Base-by-base conservation (phyloP, 768 basidiomycete genomes). In the Gloeostereum incarnatum region DNA sequence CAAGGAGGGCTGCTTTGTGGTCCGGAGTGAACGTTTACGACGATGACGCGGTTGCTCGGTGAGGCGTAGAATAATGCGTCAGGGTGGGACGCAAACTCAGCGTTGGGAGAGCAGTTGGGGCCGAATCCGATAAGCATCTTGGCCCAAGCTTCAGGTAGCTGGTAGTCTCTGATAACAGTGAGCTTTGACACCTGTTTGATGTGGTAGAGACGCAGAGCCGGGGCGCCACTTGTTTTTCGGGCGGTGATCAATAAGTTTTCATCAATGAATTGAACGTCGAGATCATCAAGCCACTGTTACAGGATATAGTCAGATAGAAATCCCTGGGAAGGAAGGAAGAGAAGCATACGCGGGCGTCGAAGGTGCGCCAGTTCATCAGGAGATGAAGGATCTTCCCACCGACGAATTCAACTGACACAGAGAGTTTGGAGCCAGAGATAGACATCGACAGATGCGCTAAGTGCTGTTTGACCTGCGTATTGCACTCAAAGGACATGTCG, bases 31-130 rank as follows among this genome's bases (percentile, higher is more conserved):
- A 72, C 70, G 21, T 63, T 60, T 32, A 79, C 45, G 32, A 70
- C 62, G 14, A 72, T 60, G 39, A 76, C 50, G 22, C 75, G 68
- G 40, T 61, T 59, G 23, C 63, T 58, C 6, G 76, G 72, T 45
- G 78, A 75, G 24, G 65, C 60, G 43, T 71, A 72, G 50, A 81
- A 80, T n/a, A 78, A 52, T 6, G 73, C 69, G 32, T 55, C 66
- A 2, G 66, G 49, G 20, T 61, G 53, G 1, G 62, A 53, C 3
- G 51, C 38, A 20, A 57, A 41, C 19, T 69, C 65, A 32, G 46
- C 52, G 44, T 54, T 59, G 6, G 67, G 59, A 26, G 70, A 63
- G 9, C 56, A 58, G 43, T 79, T 76, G 1, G 63, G 63, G 34
- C 62, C 60, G 44, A 78, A 70, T 23, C 61, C 65, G 45, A 78